Conservation (phyloP, 768 basidiomycete species). For the Suillus subaureus region DNA sequence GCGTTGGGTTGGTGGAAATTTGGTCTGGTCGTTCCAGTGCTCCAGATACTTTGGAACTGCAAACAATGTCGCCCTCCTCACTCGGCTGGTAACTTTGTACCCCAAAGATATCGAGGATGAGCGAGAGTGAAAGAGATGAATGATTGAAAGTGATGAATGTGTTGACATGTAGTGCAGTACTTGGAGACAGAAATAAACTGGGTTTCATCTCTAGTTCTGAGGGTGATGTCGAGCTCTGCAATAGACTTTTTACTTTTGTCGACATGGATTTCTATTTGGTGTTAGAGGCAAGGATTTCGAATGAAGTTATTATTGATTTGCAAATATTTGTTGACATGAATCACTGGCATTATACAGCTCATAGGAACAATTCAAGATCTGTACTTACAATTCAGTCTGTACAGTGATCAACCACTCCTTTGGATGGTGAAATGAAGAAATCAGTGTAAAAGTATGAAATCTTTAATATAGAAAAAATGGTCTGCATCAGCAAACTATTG, state of each 20-base stretch:
- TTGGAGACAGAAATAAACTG: no score
- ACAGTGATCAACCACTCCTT: conserved; percentile 1
- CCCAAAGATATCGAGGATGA: not conserved
- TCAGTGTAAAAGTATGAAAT: not conserved
- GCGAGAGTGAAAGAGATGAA: not conserved
- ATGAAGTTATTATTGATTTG: no score
- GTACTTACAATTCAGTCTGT: no score
- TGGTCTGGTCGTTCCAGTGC: conserved; percentile 73
- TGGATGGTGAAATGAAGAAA: not conserved
- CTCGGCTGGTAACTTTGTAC: not conserved
- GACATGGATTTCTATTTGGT: no score
- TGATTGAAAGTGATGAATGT: not conserved
- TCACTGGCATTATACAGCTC: no score
- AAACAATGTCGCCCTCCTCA: not conserved
- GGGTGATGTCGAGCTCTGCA: no score
- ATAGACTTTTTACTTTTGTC: no score
- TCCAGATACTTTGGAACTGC: conserved; percentile 64
- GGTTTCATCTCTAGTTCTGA: no score
- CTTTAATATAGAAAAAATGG: not conserved
- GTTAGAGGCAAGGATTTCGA: no score
- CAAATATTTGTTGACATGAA: no score
- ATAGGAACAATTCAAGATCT: no score
- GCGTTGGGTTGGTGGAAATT: conserved; percentile 65
- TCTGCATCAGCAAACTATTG: not conserved
- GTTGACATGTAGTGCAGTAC: not conserved